Evolutionary conservation across 441 rosid genomes (phyloP), one percentile per base, ranked within the genome.

Genomic region (Gossypium davidsonii): DNA sequence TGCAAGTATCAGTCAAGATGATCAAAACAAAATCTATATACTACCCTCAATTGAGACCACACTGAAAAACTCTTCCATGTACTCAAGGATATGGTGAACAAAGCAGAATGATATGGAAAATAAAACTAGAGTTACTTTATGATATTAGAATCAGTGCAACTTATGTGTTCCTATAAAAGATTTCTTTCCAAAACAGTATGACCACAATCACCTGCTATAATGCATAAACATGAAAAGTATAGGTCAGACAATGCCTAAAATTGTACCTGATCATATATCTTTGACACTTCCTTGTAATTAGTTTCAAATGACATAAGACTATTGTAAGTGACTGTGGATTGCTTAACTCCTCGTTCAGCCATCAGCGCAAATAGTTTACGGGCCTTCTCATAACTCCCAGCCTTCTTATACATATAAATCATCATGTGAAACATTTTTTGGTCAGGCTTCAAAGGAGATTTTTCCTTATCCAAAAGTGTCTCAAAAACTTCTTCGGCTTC

Each of bases 381-480:
- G 79, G 99, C 99, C 76, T 92, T 91, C 42, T 84, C 94, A 78
- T 91, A 90, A 74, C 78, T 83, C 60, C 96, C 97, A 70, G 97
- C 90, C 79, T 91, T 94, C 87, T 87, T 94, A 76, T 91, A 74
- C 94, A 92, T 87, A 76, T 90, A 90, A 58, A 94, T 94, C 94
- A 94, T 91, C 94, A 90, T 84, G 79, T 94, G 97, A 82, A 88
- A 94, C 97, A 92, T 88, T 83, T 89, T 88, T 74, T 92, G 99
- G 78, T 94, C 99, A 0, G 97, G 98, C 72, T 86, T 89, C 74
- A 94, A 34, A 10, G 88, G 91, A 26, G 94, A 85, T 73, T 37
- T 91, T 77, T 89, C 85, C 73, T 74, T 86, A 73, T 88, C 79
- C 82, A 91, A 79, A 77, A 94, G 93, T 72, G 85, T 85, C 83